Conservation (phyloP, 768 basidiomycete species). For the Rhodotorula babjevae region DNA sequence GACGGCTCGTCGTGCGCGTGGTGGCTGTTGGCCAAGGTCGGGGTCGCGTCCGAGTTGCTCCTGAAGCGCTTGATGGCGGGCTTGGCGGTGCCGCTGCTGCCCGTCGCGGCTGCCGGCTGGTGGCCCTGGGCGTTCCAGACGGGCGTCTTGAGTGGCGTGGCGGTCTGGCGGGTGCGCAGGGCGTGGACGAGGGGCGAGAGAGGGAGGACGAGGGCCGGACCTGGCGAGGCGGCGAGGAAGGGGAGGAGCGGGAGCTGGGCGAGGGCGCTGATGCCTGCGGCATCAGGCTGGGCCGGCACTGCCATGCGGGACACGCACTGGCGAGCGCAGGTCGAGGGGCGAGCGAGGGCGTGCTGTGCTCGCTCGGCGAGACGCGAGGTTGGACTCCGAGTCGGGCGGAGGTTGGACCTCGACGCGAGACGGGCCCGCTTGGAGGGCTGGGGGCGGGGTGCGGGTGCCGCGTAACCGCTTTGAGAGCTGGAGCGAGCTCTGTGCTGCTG, state of each 20-base stretch:
- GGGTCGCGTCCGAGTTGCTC: neutral
- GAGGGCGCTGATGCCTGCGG: slow-evolving; percentile 2
- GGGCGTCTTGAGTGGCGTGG: neutral
- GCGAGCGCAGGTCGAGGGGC: too few relatives aligned
- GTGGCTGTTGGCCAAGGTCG: neutral
- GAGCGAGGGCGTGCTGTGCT: too few relatives aligned
- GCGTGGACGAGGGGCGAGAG: slow-evolving; percentile 22
- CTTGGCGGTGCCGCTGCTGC: neutral
- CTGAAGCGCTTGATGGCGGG: neutral
- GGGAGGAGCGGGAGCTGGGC: slow-evolving; percentile 23
- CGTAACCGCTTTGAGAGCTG: too few relatives aligned
- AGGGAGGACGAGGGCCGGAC: slow-evolving; percentile 18
- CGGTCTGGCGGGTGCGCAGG: neutral
- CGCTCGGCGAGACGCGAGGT: too few relatives aligned
- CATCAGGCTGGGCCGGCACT: too few relatives aligned
- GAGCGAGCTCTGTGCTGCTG: too few relatives aligned
- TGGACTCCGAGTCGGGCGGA: too few relatives aligned
- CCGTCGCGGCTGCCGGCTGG: neutral
- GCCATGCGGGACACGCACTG: too few relatives aligned
- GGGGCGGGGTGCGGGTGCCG: too few relatives aligned
- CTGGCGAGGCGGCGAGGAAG: slow-evolving; percentile 15
- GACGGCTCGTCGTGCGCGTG: neutral
- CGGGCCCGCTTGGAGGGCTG: too few relatives aligned
- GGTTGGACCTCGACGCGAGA: too few relatives aligned
- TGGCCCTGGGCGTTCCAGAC: neutral